A percentile compares a stretch with the other conserved stretches of the same genome.
phyloP scores from a whole-genome alignment of 1,284 basidiomycete genomes.

The Boletus smithii region DNA sequence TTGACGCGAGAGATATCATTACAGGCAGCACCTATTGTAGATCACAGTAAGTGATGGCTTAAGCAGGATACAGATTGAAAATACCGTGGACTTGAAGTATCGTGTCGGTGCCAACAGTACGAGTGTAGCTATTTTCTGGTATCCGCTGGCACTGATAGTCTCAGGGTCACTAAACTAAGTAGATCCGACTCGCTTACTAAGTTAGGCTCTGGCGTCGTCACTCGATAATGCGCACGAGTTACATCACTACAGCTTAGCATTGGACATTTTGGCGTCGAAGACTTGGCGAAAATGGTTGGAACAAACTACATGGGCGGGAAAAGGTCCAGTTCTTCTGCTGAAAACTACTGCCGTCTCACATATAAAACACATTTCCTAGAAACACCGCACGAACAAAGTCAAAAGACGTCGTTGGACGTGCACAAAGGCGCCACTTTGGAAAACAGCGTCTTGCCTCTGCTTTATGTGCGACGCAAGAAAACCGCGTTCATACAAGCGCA shows the following conservation, averaged over 20 bases:
- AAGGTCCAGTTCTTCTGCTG: conserved; percentile 20
- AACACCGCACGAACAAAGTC: conserved; percentile 26
- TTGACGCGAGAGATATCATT: conserved; percentile 11
- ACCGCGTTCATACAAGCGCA: conserved; percentile 1
- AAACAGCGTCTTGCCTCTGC: conserved; percentile 32
- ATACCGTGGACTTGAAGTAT: conserved; percentile 18
- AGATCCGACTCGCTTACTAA: too few relatives aligned
- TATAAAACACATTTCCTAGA: conserved; percentile 9
- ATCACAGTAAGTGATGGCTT: background rate
- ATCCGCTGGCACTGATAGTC: too few relatives aligned
- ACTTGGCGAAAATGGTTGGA: conserved; percentile 23
- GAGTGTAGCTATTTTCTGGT: too few relatives aligned
- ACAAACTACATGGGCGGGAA: conserved; percentile 36
- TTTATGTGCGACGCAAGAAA: conserved; percentile 16
- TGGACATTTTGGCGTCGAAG: background rate
- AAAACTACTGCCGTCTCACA: background rate
- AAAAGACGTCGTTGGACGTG: conserved; percentile 26
- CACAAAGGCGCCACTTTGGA: conserved; percentile 29
- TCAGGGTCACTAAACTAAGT: too few relatives aligned
- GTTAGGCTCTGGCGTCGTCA: too few relatives aligned
- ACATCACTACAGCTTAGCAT: too few relatives aligned
- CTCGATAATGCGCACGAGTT: too few relatives aligned
- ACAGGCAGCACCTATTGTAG: conserved; percentile 7
- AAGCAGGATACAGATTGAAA: background rate
- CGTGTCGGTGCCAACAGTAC: background rate